Conservation (phyloP, 352 stramenopile species). For the Phytophthora pluvialis region DNA sequence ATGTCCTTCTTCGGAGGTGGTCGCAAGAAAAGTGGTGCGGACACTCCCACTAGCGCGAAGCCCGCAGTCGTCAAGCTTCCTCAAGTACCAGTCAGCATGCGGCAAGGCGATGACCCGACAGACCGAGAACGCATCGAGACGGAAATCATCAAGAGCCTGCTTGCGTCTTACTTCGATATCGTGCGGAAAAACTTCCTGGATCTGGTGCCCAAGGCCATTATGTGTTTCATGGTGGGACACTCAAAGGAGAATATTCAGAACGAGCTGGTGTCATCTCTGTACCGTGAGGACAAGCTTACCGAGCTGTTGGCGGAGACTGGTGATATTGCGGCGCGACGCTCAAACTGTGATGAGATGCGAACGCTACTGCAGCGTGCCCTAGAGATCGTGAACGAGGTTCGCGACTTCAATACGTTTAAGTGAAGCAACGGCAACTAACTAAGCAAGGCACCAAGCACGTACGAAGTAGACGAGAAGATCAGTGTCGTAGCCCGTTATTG, state of each 20-base stretch:
- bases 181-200: conserved; percentile 99
- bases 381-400: conserved; percentile 98
- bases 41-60: conserved; percentile 39
- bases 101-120: conserved; percentile 94
- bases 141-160: conserved; percentile 98
- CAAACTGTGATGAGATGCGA: conserved; percentile 97
- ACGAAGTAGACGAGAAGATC: conserved; percentile 17
- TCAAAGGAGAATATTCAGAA: conserved; percentile 98
- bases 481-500: conserved; percentile 19
- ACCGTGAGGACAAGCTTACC: conserved; percentile 96
- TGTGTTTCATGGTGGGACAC: conserved; percentile 97
- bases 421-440: conserved; percentile 44
- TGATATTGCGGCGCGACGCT: conserved; percentile 94
- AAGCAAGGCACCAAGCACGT: conserved; percentile 5
- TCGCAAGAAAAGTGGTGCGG: conserved; percentile 61
- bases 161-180: conserved; percentile 99
- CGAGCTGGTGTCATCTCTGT: conserved; percentile 96
- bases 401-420: conserved; percentile 98
- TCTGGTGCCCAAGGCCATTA: conserved; percentile 99
- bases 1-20: conserved; percentile 81
- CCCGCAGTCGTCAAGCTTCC: conserved; percentile 92
- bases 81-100: conserved; percentile 96
- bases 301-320: conserved; percentile 96
- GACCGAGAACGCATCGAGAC: conserved; percentile 97
- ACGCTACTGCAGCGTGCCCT: conserved; percentile 95